These are phyloP conservation scores for Platanus orientalis DNA, from an alignment of 164 flowering plant species.

Conservation along the genomic window DNA sequence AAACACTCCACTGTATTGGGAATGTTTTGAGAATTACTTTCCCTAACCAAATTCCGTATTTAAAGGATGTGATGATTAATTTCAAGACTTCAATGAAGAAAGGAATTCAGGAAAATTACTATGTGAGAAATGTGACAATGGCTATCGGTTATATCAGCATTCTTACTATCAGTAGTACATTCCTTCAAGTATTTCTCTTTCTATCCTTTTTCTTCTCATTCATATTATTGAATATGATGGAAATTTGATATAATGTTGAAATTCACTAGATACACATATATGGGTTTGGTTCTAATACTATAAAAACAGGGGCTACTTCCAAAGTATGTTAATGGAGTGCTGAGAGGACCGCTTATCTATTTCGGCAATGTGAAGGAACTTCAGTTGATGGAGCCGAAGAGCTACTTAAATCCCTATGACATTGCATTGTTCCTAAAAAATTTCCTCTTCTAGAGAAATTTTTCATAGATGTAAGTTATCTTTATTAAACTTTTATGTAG, in stretches of 20 bases:
- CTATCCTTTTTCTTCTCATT: neutral
- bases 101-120: neutral
- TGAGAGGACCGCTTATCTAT: neutral
- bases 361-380: neutral
- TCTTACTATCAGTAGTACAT: slow-evolving; percentile 1
- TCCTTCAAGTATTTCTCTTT: slow-evolving; percentile 3
- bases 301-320: neutral
- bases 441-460: neutral
- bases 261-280: neutral
- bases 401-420: slow-evolving; percentile 1
- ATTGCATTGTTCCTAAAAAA: slow-evolving; percentile 4
- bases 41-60: too few relatives aligned
- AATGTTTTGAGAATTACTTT: neutral
- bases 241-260: neutral
- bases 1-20: neutral
- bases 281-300: neutral
- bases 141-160: neutral
- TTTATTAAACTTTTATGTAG: neutral
- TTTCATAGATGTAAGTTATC: neutral
- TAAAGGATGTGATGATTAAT: neutral
- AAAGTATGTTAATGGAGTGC: neutral
- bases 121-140: neutral
- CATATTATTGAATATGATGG: neutral
- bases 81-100: neutral
- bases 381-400: neutral